These are phyloP conservation scores for Crithidia bombi DNA, from an alignment of 208 protist genomes.

Conservation along the genomic window DNA sequence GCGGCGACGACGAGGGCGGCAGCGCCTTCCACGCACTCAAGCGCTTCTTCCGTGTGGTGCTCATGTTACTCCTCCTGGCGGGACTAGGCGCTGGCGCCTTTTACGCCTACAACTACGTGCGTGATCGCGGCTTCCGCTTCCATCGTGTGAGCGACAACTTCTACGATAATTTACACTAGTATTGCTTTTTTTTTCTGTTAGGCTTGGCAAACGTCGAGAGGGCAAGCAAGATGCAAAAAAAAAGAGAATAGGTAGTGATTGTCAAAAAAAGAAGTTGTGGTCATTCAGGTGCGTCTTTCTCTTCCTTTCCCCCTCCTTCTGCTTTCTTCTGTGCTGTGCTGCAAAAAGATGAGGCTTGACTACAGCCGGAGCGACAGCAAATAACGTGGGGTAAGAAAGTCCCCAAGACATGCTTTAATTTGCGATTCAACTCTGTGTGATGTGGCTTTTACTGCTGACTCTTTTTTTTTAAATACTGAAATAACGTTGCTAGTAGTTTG, in stretches of 20 bases:
- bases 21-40: too few species aligned
- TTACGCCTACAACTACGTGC: conserved; percentile 19
- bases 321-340: neutral
- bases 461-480: neutral
- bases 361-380: neutral
- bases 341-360: neutral
- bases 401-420: too few species aligned
- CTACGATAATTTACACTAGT: conserved; percentile 50
- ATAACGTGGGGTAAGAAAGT: too few species aligned
- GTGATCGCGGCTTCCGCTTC: conserved; percentile 17
- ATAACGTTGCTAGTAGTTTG: too few species aligned
- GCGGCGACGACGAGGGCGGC: conserved; percentile 5
- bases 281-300: conserved; percentile 23
- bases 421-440: neutral
- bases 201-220: neutral
- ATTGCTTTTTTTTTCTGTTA: too few species aligned
- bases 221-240: neutral
- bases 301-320: conserved; percentile 7
- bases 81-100: conserved; percentile 13
- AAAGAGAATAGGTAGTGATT: neutral
- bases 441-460: neutral
- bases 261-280: neutral
- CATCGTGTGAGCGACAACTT: conserved; percentile 55
- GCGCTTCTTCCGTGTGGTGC: conserved; percentile 10
- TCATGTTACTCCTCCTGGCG: conserved; percentile 16